Percentiles rank a stretch among this genome's conserved stretches.
phyloP scores from a whole-genome alignment of 345 rosid species.

The Nephelium lappaceum region DNA sequence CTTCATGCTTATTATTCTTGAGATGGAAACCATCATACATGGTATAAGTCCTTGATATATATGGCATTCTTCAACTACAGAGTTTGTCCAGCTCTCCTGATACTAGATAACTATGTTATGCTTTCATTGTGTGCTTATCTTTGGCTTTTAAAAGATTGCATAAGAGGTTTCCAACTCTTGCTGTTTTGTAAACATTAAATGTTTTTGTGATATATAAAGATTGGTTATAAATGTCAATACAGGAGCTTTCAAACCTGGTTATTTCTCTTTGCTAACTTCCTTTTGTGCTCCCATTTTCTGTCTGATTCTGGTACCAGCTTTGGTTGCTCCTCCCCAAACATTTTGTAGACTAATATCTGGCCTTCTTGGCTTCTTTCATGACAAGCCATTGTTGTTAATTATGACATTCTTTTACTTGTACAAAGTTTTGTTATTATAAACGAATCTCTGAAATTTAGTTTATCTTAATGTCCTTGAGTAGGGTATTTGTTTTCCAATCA shows the following conservation, averaged over 20 bases:
- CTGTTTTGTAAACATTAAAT: neutral
- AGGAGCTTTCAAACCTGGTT: neutral
- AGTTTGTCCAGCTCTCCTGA: neutral
- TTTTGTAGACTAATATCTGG: neutral
- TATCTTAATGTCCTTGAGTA: neutral
- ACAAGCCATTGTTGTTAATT: neutral
- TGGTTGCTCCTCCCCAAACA: neutral
- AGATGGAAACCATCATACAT: neutral
- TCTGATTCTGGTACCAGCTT: neutral
- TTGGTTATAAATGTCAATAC: neutral
- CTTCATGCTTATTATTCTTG: neutral
- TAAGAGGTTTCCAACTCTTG: neutral
- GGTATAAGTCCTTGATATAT: neutral
- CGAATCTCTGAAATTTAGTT: neutral
- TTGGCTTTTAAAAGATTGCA: neutral
- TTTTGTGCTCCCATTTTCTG: neutral
- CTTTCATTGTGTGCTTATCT: neutral
- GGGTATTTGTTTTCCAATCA: neutral
- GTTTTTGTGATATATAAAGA: neutral
- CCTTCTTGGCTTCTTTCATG: neutral
- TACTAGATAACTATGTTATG: neutral
- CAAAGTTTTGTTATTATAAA: neutral
- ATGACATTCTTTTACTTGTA: neutral
- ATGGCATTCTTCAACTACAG: neutral
- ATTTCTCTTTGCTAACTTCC: neutral